Evolutionary conservation across 805 yeast species (phyloP).

Genomic region (Kodamaea sagamina): DNA sequence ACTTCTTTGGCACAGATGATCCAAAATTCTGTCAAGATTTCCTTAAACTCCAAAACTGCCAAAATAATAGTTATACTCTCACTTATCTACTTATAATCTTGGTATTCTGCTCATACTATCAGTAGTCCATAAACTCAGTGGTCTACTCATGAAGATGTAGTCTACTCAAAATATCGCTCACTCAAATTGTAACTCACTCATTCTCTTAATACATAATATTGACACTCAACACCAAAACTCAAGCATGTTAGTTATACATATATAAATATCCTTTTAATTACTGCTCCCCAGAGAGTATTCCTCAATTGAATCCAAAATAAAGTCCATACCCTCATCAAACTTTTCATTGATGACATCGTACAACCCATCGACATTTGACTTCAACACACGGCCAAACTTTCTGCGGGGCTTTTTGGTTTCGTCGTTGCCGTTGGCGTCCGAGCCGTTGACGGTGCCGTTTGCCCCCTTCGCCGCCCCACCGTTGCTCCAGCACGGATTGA

Average conservation of each 20-base stretch:
- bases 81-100: no score
- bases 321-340: conserved; percentile 83
- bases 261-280: conserved; percentile 11
- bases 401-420: conserved; percentile 74
- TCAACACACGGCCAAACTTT: conserved; percentile 86
- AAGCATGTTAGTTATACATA: background rate
- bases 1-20: no score
- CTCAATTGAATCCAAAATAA: conserved; percentile 75
- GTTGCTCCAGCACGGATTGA: conserved; percentile 80
- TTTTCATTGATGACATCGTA: conserved; percentile 77
- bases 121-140: no score
- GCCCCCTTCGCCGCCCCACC: conserved; percentile 19
- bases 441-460: conserved; percentile 17
- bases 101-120: no score
- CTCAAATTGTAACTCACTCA: no score
- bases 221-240: no score
- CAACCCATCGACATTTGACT: conserved; percentile 70
- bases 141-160: no score
- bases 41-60: no score
- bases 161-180: no score
- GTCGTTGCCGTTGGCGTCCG: conserved; percentile 24
- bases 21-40: no score
- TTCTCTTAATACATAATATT: no score
- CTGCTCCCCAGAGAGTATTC: conserved; percentile 39
- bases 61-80: no score